Conservation (phyloP, 208 protist species). For the Angomonas ambiguus region DNA sequence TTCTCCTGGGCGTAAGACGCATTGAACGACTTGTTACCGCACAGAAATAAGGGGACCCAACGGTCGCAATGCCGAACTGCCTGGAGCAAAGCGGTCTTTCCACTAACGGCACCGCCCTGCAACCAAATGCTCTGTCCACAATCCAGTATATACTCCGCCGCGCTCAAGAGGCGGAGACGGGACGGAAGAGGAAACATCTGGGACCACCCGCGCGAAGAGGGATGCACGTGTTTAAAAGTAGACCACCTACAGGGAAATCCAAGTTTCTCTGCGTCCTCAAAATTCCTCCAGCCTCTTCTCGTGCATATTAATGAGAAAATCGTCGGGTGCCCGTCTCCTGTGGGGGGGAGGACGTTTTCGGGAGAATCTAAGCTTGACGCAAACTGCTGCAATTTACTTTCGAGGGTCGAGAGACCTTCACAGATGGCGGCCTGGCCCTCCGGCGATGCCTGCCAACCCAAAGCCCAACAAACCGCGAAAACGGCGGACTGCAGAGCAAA, state of each 20-base stretch:
- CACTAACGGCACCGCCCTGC: slow-evolving; percentile 35
- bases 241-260: slow-evolving; percentile 44
- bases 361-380: slow-evolving; percentile 14
- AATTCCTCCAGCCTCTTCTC: slow-evolving; percentile 62
- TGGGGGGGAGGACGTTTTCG: slow-evolving; percentile 25
- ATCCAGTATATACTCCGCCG: slow-evolving; percentile 66
- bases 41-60: slow-evolving; percentile 56
- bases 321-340: slow-evolving; percentile 28
- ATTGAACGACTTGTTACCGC: slow-evolving; percentile 39
- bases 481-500: slow-evolving; percentile 45
- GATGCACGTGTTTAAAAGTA: slow-evolving; percentile 24
- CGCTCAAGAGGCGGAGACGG: slow-evolving; percentile 37
- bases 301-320: slow-evolving; percentile 39
- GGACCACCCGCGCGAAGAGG: slow-evolving; percentile 38
- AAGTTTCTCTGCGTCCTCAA: slow-evolving; percentile 35
- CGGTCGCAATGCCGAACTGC: slow-evolving; percentile 42
- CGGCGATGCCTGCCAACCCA: slow-evolving; percentile 19
- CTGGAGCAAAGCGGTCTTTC: slow-evolving; percentile 71
- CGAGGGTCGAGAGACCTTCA: slow-evolving; percentile 11
- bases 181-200: slow-evolving; percentile 62
- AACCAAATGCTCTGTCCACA: slow-evolving; percentile 74
- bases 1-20: slow-evolving; percentile 47
- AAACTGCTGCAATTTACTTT: slow-evolving; percentile 14
- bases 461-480: slow-evolving; percentile 58
- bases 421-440: slow-evolving; percentile 7